A percentile compares a stretch with the other conserved stretches of the same genome.
Evolutionary conservation across 2,329 filamentous ascomycete species (phyloP).

Genomic region (Phaeomoniella chlamydospora): DNA sequence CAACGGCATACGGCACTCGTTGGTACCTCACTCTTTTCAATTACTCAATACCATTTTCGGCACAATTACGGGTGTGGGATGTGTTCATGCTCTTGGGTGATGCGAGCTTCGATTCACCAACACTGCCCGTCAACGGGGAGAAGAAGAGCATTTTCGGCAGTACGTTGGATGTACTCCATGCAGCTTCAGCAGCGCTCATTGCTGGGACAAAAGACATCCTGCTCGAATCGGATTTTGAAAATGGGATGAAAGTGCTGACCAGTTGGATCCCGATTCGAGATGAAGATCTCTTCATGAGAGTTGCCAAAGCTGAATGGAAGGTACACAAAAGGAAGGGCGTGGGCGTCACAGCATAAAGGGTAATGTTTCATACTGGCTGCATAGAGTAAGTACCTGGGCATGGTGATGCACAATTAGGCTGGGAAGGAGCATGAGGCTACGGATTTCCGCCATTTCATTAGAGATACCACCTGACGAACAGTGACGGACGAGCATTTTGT

Average conservation of each 20-base stretch:
- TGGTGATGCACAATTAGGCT: too few relatives aligned
- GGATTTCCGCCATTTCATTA: too few relatives aligned
- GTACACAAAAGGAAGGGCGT: constrained; percentile 37
- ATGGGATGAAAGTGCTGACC: constrained; percentile 92
- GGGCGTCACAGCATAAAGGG: too few relatives aligned
- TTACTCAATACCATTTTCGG: constrained; percentile 84
- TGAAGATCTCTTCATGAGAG: constrained; percentile 83
- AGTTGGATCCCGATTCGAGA: constrained; percentile 90
- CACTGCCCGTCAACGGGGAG: constrained; percentile 5
- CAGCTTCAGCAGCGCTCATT: constrained; percentile 76
- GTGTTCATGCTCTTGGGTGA: constrained; percentile 92
- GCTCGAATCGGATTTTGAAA: constrained; percentile 89
- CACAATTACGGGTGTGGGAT: constrained; percentile 93
- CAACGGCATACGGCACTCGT: constrained; percentile 85
- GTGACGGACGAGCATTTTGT: too few relatives aligned
- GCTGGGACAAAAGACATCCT: constrained; percentile 81
- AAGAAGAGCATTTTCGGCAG: constrained; percentile 30
- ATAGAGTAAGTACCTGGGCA: too few relatives aligned
- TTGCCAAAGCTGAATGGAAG: constrained; percentile 79
- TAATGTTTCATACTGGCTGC: too few relatives aligned
- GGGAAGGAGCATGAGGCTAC: too few relatives aligned
- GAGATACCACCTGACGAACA: too few relatives aligned
- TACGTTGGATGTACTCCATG: constrained; percentile 78
- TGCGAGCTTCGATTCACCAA: constrained; percentile 14
- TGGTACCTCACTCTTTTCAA: constrained; percentile 99